Conservation (phyloP, 768 basidiomycete genomes). For the Mycena venus region DNA sequence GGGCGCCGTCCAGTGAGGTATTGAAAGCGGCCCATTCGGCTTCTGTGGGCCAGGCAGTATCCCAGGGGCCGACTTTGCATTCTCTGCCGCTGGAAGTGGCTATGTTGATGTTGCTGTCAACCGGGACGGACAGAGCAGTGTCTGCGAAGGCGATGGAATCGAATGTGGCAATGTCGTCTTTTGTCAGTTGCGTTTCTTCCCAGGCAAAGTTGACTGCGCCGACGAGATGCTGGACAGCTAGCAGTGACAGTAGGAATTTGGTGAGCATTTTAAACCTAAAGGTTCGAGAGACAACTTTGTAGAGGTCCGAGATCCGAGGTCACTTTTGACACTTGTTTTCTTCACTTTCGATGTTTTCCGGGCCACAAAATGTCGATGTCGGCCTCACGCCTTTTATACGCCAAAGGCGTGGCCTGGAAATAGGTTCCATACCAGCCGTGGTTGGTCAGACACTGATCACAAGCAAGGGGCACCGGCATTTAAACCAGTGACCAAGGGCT, state of each 20-base stretch:
- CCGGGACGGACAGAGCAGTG: background rate
- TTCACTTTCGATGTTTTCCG: conserved; percentile 2
- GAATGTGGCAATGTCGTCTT: background rate
- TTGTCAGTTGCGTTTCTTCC: conserved; percentile 5
- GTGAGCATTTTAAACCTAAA: conserved; percentile 6
- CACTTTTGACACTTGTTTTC: background rate
- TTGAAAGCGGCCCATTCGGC: background rate
- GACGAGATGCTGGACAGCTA: background rate
- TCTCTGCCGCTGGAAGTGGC: background rate
- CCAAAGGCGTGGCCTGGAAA: background rate
- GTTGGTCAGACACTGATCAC: too few relatives aligned
- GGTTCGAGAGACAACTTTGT: background rate
- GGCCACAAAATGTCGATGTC: conserved; percentile 7
- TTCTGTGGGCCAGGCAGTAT: background rate
- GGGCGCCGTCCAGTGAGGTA: background rate
- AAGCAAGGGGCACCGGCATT: too few relatives aligned
- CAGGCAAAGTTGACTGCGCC: conserved; percentile 4
- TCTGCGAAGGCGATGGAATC: background rate
- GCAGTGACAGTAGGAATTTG: conserved; percentile 4
- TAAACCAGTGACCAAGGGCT: too few relatives aligned
- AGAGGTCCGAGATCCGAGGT: conserved; percentile 6
- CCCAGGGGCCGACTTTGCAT: conserved; percentile 6
- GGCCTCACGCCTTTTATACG: background rate
- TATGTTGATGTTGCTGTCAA: background rate
- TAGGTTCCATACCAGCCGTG: background rate